Evolutionary conservation across 495 filamentous ascomycete species (phyloP).

Genomic region (Halenospora varia): DNA sequence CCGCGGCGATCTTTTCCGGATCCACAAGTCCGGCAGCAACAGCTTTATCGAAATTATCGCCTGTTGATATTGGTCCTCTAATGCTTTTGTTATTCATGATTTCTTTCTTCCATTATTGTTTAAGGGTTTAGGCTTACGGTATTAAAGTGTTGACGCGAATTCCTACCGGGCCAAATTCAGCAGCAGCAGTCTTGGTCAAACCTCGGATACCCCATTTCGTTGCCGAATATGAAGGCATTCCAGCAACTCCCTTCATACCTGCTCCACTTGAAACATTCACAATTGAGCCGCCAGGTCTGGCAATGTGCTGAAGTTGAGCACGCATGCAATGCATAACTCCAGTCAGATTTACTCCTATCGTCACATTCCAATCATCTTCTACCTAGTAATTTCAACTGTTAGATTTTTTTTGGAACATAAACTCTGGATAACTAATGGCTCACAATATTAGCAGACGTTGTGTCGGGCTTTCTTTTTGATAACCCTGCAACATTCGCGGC

Average conservation of each 20-base stretch:
- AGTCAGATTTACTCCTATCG: constrained; percentile 50
- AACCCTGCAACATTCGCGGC: constrained; percentile 48
- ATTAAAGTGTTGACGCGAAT: constrained; percentile 52
- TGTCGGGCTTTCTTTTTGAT: neutral
- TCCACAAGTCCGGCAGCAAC: constrained; percentile 1
- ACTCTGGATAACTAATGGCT: neutral
- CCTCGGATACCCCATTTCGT: constrained; percentile 57
- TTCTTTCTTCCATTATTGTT: neutral
- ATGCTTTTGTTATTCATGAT: neutral
- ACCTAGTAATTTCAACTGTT: too few relatives aligned
- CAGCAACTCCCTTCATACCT: constrained; percentile 45
- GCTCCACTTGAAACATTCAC: constrained; percentile 56
- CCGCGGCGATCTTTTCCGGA: neutral
- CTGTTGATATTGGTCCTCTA: constrained; percentile 2
- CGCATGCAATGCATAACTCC: constrained; percentile 54
- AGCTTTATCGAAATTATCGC: constrained; percentile 6
- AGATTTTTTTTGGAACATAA: neutral
- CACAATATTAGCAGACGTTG: constrained; percentile 1
- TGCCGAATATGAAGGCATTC: constrained; percentile 48
- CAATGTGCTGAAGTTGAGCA: constrained; percentile 44
- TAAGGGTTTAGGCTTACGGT: constrained; percentile 1
- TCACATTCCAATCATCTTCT: constrained; percentile 46
- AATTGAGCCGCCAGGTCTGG: constrained; percentile 42
- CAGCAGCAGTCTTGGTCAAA: constrained; percentile 53
- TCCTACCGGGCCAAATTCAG: constrained; percentile 47